Percentiles rank a stretch among this genome's conserved stretches.
Conservation (phyloP, 75 land plant species). For the Cunninghamia lanceolata region DNA sequence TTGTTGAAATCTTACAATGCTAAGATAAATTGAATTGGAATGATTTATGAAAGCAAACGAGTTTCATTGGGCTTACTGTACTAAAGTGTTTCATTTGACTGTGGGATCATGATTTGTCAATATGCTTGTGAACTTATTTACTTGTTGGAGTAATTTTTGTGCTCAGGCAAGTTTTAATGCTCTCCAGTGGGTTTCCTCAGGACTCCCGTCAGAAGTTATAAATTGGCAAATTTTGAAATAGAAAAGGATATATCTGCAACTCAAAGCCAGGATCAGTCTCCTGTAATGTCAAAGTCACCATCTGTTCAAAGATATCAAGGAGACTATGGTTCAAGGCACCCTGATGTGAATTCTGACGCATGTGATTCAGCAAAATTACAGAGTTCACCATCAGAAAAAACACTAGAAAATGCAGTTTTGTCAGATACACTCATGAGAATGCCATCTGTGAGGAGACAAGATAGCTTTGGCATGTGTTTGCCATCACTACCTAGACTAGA, state of each 20-base stretch:
- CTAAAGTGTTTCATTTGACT: neutral
- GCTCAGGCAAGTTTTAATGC: neutral
- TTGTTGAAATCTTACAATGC: neutral
- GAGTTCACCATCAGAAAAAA: conserved; percentile 32
- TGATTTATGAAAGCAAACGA: neutral
- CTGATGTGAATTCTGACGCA: conserved; percentile 6
- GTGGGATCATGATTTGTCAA: neutral
- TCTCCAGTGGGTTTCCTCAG: conserved; percentile 16
- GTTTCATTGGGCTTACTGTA: neutral
- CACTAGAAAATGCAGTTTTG: conserved; percentile 15
- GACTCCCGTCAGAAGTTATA: conserved; percentile 53
- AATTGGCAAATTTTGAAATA: conserved; percentile 13
- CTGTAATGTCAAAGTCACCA: conserved; percentile 27
- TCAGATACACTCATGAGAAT: conserved; percentile 12
- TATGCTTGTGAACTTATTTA: neutral
- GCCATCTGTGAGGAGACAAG: conserved; percentile 22
- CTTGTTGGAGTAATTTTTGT: neutral
- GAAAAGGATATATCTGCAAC: neutral
- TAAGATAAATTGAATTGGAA: neutral
- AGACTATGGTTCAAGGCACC: neutral
- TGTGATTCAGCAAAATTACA: conserved; percentile 14
- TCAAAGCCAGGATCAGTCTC: neutral
- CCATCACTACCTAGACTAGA: conserved; percentile 20
- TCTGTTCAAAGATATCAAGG: conserved; percentile 39
- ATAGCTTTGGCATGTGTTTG: conserved; percentile 34